A percentile compares a stretch with the other conserved stretches of the same genome.
Evolutionary conservation across 2,329 filamentous ascomycete genomes (phyloP).

Genomic region (Calonectria pseudoreteaudii): DNA sequence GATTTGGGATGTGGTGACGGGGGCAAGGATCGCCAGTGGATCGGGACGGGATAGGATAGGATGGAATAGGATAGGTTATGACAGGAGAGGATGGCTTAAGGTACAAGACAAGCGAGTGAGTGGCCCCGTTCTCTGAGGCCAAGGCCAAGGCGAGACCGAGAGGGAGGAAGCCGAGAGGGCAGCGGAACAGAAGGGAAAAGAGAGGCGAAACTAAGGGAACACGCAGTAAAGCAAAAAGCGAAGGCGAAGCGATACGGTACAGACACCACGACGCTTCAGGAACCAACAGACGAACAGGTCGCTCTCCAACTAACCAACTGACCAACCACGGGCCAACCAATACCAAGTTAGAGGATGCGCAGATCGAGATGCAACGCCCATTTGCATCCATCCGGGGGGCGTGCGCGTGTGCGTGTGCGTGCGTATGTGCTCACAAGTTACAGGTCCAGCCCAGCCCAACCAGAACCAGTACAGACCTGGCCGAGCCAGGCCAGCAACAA

Average conservation of each 20-base stretch:
- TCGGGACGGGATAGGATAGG: neutral
- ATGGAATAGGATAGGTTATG: neutral
- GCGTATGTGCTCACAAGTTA: neutral
- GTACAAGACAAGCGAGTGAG: neutral
- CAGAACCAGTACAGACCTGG: neutral
- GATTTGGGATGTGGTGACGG: constrained; percentile 5
- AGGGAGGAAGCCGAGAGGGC: neutral
- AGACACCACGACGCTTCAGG: constrained; percentile 22
- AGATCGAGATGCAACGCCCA: constrained; percentile 9
- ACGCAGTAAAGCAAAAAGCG: constrained; percentile 20
- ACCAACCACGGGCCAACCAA: constrained; percentile 6
- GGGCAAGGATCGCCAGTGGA: constrained; percentile 1
- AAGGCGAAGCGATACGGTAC: constrained; percentile 20
- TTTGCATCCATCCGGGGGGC: neutral
- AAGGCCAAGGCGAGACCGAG: neutral
- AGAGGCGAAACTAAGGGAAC: constrained; percentile 4
- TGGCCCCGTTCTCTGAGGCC: neutral
- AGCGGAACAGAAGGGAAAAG: neutral
- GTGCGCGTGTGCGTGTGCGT: neutral
- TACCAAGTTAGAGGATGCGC: constrained; percentile 1
- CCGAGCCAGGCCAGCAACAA: neutral
- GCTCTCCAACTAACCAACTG: constrained; percentile 8
- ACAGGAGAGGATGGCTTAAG: neutral
- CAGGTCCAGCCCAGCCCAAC: neutral
- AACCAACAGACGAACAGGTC: constrained; percentile 25